Evolutionary conservation across 306 rosid species (phyloP), one percentile per base, ranked within the genome.

Genomic region (Pachyrhizus erosus): DNA sequence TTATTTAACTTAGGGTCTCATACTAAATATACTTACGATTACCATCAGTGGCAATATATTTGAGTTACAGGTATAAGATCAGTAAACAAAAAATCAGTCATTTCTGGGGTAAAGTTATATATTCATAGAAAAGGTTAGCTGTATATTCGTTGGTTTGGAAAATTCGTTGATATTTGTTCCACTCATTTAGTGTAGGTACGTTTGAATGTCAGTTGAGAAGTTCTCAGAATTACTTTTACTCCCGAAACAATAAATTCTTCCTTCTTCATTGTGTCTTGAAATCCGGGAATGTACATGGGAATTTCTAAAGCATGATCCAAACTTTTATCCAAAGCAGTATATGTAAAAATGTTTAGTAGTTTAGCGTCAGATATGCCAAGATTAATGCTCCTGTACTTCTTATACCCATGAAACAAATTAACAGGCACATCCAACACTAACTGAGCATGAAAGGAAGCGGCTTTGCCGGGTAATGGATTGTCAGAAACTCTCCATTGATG

Each of bases 391-490:
- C 13, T 31, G 72, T 23, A 73, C 14, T 75, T 70, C 52, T 51
- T 31, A 57, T 48, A 54, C 71, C 58, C 54, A 26, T 72, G 78
- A 37, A 70, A 57, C 69, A 73, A 77, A 84, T 33, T 29, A 68
- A 86, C 88, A 96, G 99, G 97, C 98, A 27, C 98, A 96, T 85
- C 97, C 99, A 20, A 87, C 97, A 24, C 97, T 93, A 7, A 87
- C 98, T 1, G 99, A 96, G 91, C 97, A 96, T 13, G 99, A 96
- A 87, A 89, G 99, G 85, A 96, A 96, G 80, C 78, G 99, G 37
- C 94, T 96, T 9, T 93, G 98, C 84, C 92, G 98, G 4, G 90
- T 96, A 70, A 96, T 96, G 99, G 98, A 96, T 75, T 96, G 99
- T 82, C 98, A 96, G 86, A 93, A 96, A 83, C 97, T 96, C 76